These are phyloP conservation scores for Claviceps sp. DNA, from an alignment of 2,329 filamentous ascomycete genomes.

Conservation along the genomic window DNA sequence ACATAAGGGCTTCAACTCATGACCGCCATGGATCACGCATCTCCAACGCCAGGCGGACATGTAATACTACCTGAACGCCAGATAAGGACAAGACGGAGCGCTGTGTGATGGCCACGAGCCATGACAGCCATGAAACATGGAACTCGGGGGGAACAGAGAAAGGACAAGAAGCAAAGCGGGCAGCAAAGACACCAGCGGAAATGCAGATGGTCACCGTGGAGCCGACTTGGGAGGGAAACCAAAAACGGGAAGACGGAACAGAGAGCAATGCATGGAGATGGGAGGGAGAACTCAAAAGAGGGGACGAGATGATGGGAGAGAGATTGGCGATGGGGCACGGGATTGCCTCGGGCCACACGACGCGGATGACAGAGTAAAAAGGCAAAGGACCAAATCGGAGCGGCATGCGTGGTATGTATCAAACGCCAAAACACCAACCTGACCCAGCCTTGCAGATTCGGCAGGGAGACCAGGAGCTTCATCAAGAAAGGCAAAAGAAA, in stretches of 20 bases:
- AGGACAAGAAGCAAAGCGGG: not conserved
- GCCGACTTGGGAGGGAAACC: not conserved
- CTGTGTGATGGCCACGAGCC: constrained; percentile 2
- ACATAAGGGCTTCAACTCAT: constrained; percentile 4
- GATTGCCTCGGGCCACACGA: not conserved
- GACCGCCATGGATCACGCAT: constrained; percentile 5
- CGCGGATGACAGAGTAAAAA: not conserved
- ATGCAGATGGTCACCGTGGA: not conserved
- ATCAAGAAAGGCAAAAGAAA: not conserved
- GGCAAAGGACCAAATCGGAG: not conserved
- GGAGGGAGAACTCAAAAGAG: not conserved
- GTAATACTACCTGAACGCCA: not conserved
- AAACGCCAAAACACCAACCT: constrained; percentile 2
- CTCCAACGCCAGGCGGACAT: not conserved
- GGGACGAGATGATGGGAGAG: not conserved
- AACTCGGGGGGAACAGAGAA: not conserved
- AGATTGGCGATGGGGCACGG: not conserved
- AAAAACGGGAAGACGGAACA: not conserved
- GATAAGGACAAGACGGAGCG: not conserved
- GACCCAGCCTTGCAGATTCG: not conserved
- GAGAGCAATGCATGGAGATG: not conserved
- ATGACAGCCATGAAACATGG: constrained; percentile 4
- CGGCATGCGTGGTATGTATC: not conserved
- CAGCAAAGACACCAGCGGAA: not conserved
- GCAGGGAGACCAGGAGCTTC: not conserved